A percentile compares a stretch with the other conserved stretches of the same genome.
phyloP scores from a whole-genome alignment of 805 yeast species.

The Yamadazyma scolyti region DNA sequence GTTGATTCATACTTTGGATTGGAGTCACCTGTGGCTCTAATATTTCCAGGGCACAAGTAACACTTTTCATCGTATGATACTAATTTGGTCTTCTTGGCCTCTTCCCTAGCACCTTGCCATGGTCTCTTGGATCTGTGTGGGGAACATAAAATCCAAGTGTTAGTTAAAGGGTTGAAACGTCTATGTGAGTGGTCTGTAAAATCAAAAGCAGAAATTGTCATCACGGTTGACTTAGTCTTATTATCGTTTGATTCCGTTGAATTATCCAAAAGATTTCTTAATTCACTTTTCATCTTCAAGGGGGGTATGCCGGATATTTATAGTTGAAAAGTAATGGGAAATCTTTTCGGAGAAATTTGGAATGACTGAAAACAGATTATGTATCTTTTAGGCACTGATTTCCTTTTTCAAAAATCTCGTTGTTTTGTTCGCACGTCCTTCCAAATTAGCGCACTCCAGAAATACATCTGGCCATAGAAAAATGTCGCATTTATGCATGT shows the following conservation, averaged over 20 bases:
- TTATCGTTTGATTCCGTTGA: slow-evolving; percentile 5
- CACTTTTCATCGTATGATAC: slow-evolving; percentile 64
- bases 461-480: too few relatives aligned
- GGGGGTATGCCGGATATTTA: slow-evolving; percentile 5
- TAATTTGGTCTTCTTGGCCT: slow-evolving; percentile 32
- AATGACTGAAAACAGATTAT: too few relatives aligned
- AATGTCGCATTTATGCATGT: too few relatives aligned
- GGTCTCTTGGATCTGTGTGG: slow-evolving; percentile 79
- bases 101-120: slow-evolving; percentile 75
- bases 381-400: too few relatives aligned
- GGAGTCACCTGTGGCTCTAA: slow-evolving; percentile 55
- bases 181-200: slow-evolving; percentile 62
- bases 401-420: too few relatives aligned
- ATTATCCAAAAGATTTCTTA: slow-evolving; percentile 9
- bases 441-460: too few relatives aligned
- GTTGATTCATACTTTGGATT: slow-evolving; percentile 60
- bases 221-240: slow-evolving; percentile 2
- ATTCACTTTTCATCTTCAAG: slow-evolving; percentile 12
- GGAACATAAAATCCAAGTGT: slow-evolving; percentile 65
- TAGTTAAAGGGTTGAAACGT: slow-evolving; percentile 66
- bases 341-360: too few relatives aligned
- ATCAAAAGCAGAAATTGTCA: slow-evolving; percentile 35
- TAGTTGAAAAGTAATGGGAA: slow-evolving; percentile 1
- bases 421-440: too few relatives aligned
- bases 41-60: slow-evolving; percentile 70